A percentile compares a stretch with the other conserved stretches of the same genome.
Conservation (phyloP, 257 asterid species). For the Haberlea rhodopensis region DNA sequence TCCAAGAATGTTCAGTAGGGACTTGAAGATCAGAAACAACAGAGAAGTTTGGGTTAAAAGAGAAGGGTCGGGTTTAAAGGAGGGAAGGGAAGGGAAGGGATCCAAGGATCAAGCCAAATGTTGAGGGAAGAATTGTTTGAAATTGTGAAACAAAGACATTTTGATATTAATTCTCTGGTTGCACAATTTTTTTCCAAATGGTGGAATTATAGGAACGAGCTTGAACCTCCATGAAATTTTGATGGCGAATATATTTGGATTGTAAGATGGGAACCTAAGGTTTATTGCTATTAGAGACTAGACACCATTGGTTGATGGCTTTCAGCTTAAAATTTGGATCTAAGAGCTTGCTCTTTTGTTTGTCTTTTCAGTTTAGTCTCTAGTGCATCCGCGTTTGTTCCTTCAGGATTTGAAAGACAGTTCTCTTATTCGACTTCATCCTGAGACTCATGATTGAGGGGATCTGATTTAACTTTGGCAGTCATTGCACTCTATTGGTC, state of each 20-base stretch:
- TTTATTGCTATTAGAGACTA: background rate
- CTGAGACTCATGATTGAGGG: too few relatives aligned
- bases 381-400: too few relatives aligned
- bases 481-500: too few relatives aligned
- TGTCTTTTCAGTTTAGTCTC: too few relatives aligned
- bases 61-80: background rate
- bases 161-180: background rate
- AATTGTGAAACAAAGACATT: background rate
- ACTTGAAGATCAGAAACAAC: background rate
- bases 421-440: too few relatives aligned
- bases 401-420: too few relatives aligned
- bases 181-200: background rate
- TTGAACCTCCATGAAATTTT: background rate
- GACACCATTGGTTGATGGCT: too few relatives aligned
- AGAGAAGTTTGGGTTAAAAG: too few relatives aligned
- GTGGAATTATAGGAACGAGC: background rate
- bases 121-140: background rate
- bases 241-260: background rate
- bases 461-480: too few relatives aligned
- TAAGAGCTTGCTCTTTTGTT: too few relatives aligned
- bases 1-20: too few relatives aligned
- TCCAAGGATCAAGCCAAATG: background rate
- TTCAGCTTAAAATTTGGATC: too few relatives aligned
- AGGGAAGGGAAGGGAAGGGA: background rate
- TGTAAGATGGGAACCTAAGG: background rate